Evolutionary conservation across 495 filamentous ascomycete genomes (phyloP), one percentile per base, ranked within the genome.

Genomic region (Lichina pygmaea): DNA sequence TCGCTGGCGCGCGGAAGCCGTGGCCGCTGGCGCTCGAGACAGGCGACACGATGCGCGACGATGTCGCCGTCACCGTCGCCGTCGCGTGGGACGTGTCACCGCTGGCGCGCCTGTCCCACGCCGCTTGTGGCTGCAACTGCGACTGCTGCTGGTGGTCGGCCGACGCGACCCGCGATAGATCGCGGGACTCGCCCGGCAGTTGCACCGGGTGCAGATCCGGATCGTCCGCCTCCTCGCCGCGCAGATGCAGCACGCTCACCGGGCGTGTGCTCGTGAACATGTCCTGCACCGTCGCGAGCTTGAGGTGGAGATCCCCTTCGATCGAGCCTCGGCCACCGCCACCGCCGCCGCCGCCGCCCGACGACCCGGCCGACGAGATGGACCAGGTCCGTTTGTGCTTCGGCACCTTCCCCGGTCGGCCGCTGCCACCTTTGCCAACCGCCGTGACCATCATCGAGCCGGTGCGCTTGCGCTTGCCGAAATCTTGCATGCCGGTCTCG

Each of bases 371-470:
- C 6, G 86, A 93, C n/a, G 82, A 80, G 66, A 89, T 79, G 16
- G 89, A 94, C 85, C 86, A 94, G 3, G 85, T 89, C 33, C 91
- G 68, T 57, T 92, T 92, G 58, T 93, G 85, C 53, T 92, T 93
- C 6, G 70, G 68, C 7, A 78, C 69, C 57, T 93, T 95, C 8
- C 76, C 72, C 33, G 79, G 77, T 49, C 73, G 54, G 44, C 60
- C 52, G 61, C 63, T 60, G 44, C 61, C 47, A 44, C 60, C 52
- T 61, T 62, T 60, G 34, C 61, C 60, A 44, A 61, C 47, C 43
- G 50, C 56, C 55, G 71, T 73, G 56, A 57, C 53, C 48, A 57
- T 66, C 4, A 67, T 60, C 4, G 66, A 73, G 24, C 67, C 74
- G 50, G 60, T 67, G 48, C 84, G 71, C 58, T 94, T 94, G 40